These are phyloP conservation scores for Penicillium silybi DNA, from an alignment of 495 filamentous ascomycete species.

Conservation along the genomic window DNA sequence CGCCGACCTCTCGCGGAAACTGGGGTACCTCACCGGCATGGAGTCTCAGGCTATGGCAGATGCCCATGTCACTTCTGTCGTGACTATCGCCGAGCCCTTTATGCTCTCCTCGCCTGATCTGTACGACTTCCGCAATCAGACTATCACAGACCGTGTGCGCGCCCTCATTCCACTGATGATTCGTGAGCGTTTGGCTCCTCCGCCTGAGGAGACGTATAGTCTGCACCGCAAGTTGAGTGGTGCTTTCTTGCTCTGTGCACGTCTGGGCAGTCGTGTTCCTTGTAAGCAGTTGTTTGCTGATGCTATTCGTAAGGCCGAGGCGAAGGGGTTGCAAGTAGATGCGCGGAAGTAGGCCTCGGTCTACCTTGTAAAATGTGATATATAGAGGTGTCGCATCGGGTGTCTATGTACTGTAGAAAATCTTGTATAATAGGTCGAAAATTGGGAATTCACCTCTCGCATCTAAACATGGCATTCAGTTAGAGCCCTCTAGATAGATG, in stretches of 20 bases:
- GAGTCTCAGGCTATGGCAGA: conserved; percentile 80
- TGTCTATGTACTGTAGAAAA: conserved; percentile 2
- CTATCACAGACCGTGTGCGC: conserved; percentile 88
- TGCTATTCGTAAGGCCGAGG: conserved; percentile 51
- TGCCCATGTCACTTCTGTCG: conserved; percentile 75
- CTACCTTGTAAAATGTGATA: not conserved
- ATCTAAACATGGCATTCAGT: not conserved
- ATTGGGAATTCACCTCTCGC: not conserved
- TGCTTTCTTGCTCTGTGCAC: conserved; percentile 88
- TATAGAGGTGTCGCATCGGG: not conserved
- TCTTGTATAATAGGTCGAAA: not conserved
- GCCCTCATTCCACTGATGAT: conserved; percentile 89
- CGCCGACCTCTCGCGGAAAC: conserved; percentile 64
- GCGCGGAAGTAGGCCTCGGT: not conserved
- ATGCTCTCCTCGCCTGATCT: conserved; percentile 66
- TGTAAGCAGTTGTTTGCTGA: conserved; percentile 78
- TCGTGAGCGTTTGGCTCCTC: conserved; percentile 78
- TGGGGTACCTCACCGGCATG: conserved; percentile 90
- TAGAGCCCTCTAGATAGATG: not conserved
- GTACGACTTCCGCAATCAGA: conserved; percentile 92
- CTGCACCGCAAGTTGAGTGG: conserved; percentile 94
- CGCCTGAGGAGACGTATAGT: conserved; percentile 97
- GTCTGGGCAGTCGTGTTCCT: conserved; percentile 72
- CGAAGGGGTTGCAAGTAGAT: conserved; percentile 12
- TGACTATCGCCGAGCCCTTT: conserved; percentile 92